These are phyloP conservation scores for Linaria vulgaris DNA, from an alignment of 257 asterid genomes.

Conservation along the genomic window DNA sequence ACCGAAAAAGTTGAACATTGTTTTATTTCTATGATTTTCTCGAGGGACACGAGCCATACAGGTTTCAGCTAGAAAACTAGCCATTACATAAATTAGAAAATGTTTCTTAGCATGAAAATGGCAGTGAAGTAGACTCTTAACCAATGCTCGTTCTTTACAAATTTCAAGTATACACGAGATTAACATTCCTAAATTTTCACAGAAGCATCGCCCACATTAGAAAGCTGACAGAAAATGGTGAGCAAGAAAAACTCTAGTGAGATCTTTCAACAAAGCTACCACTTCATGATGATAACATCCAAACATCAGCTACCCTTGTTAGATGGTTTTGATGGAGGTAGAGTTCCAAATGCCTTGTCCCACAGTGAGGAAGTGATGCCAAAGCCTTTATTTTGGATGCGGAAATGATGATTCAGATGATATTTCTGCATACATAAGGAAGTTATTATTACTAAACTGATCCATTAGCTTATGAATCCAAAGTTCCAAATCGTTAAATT, in stretches of 20 bases:
- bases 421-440: conserved; percentile 56
- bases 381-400: conserved; percentile 74
- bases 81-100: too few species aligned
- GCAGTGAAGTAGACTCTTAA: too few species aligned
- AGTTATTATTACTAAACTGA: neutral
- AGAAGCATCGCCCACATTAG: conserved; percentile 24
- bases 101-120: too few species aligned
- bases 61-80: too few species aligned
- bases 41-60: too few species aligned
- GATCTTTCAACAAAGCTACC: conserved; percentile 10
- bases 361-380: conserved; percentile 89
- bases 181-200: conserved; percentile 15
- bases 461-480: neutral
- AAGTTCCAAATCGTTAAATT: neutral
- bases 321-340: conserved; percentile 55
- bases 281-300: conserved; percentile 3
- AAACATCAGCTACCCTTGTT: conserved; percentile 46
- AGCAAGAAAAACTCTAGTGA: conserved; percentile 1
- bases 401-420: conserved; percentile 91
- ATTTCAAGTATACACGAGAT: neutral
- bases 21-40: too few species aligned
- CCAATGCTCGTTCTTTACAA: too few species aligned
- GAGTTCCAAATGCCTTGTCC: conserved; percentile 87
- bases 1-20: too few species aligned
- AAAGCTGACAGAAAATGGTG: conserved; percentile 20